Base-by-base conservation (phyloP, 2,329 filamentous ascomycete genomes). In the Penicillium italicum region DNA sequence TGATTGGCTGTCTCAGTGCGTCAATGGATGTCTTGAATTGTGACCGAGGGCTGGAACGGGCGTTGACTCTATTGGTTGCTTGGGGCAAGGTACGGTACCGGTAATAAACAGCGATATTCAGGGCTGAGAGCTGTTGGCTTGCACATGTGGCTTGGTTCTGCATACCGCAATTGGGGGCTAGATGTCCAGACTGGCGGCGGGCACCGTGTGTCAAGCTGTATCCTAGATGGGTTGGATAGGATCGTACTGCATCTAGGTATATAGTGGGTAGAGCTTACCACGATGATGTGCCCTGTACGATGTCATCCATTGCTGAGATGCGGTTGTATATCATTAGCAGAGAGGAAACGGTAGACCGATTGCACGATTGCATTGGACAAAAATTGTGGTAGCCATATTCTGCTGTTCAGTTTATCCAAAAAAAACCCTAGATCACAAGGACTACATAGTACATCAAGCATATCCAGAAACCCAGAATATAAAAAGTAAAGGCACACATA, bases 341-440 rank as follows among this genome's bases (percentile, higher is more conserved):
- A 36, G 20, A 48, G 24, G 14, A 42, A 31, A 22, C 14, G 31
- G 44, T 24, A 41, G 28, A 6, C 34, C 28, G 16, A 18, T 16
- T 37, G 22, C n/a, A 33, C n/a, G 16, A 26, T 16, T 37, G 22
- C n/a, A 33, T 12, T 50, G 28, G 34, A 33, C 5, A 31, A 31
- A 42, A 11, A 37, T 30, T 20, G 33, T 50, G 37, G 24, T 48
- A 38, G 34, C 33, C 26, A 24, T 37, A n/a, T 43, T 51, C 26
- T 43, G 46, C 31, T 43, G 42, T 55, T 55, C 47, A 38, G 40
- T 55, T 34, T 54, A 54, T 54, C 48, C 11, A 37, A 38, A 31
- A 42, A 18, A 42, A 24, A 5, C 3, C 31, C 28, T 14, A 41
- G 16, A 11, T 42, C 40, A 26, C 24, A 16, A 41, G 36, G 30